Conservation (phyloP, 345 rosid genomes). For the Eucalyptus pumila region DNA sequence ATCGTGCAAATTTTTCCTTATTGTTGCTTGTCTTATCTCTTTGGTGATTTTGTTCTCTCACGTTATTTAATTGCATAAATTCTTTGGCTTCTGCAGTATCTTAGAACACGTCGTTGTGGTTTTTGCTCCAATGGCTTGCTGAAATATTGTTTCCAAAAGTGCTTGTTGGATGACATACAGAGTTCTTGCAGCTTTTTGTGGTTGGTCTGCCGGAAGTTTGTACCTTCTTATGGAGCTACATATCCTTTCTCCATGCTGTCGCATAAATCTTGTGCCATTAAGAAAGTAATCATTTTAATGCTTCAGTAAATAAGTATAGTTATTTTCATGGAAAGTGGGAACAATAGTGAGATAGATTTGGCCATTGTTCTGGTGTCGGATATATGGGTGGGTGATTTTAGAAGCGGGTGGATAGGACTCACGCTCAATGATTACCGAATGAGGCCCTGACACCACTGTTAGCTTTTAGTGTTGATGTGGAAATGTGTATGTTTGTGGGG, state of each 20-base stretch:
- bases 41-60: fast-evolving
- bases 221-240: not conserved
- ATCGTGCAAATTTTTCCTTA: not conserved
- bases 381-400: too few relatives aligned
- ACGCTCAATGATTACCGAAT: too few relatives aligned
- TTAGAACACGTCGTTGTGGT: not conserved
- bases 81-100: fast-evolving
- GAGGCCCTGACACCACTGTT: too few relatives aligned
- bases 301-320: too few relatives aligned
- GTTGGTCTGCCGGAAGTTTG: not conserved
- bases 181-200: not conserved
- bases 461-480: too few relatives aligned
- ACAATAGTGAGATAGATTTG: too few relatives aligned
- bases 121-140: not conserved
- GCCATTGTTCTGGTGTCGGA: too few relatives aligned
- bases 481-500: too few relatives aligned
- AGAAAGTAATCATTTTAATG: too few relatives aligned
- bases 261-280: too few relatives aligned
- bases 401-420: fast-evolving
- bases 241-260: not conserved
- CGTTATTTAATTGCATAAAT: too few relatives aligned
- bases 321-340: too few relatives aligned
- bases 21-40: fast-evolving
- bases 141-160: not conserved
- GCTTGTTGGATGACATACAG: not conserved